A percentile compares a stretch with the other conserved stretches of the same genome.
phyloP scores from a whole-genome alignment of 371 early-diverging fungal species.

The Quaeritorhiza haematococci region DNA sequence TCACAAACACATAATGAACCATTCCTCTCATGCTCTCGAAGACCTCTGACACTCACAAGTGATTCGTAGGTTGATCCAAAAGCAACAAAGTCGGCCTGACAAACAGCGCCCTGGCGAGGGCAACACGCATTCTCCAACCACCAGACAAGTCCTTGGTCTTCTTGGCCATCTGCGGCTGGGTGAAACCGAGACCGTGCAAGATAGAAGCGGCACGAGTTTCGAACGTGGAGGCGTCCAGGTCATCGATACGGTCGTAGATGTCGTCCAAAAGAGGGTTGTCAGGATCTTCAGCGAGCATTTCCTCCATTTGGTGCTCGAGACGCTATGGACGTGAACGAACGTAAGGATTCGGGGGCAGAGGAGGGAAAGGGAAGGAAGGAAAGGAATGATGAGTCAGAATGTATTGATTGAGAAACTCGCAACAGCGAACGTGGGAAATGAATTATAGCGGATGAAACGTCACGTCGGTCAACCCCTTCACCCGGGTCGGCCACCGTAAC shows the following conservation, averaged over 20 bases:
- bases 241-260: constrained; percentile 91
- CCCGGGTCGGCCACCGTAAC: no score
- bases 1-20: no score
- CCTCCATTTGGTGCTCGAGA: constrained; percentile 87
- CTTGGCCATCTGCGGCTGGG: constrained; percentile 74
- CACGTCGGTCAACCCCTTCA: no score
- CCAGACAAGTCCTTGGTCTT: constrained; percentile 95
- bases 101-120: constrained; percentile 95
- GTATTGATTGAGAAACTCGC: not conserved
- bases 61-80: constrained; percentile 97
- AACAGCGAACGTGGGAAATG: no score
- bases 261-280: constrained; percentile 88
- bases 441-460: no score
- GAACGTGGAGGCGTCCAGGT: constrained; percentile 87
- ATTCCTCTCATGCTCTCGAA: no score
- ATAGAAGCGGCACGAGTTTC: constrained; percentile 89
- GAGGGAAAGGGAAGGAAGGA: not conserved
- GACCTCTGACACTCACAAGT: constrained; percentile 60
- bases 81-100: constrained; percentile 92
- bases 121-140: constrained; percentile 99
- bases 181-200: constrained; percentile 93
- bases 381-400: not conserved
- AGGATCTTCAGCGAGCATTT: constrained; percentile 72
- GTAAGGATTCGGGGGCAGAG: not conserved
- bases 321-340: constrained; percentile 37